Evolutionary conservation across 2,329 filamentous ascomycete species (phyloP).

Genomic region (Coniochaeta pulveracea): DNA sequence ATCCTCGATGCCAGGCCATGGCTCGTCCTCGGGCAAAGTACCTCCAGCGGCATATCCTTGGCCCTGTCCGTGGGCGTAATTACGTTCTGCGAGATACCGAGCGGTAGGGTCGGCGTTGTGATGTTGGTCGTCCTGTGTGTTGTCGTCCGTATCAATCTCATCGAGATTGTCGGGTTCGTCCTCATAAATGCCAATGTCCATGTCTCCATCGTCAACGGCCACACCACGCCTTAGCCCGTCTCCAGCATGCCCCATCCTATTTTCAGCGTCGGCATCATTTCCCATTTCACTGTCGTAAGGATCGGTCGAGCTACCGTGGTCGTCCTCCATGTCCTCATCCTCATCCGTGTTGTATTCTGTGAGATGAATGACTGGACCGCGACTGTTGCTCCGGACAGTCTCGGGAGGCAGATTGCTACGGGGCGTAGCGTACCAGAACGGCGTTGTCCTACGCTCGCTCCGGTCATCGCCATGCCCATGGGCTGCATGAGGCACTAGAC

Average conservation of each 20-base stretch:
- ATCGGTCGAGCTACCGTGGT: constrained; percentile 10
- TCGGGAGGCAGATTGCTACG: constrained; percentile 50
- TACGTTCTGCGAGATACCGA: constrained; percentile 6
- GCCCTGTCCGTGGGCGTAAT: constrained; percentile 7
- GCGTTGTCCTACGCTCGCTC: constrained; percentile 33
- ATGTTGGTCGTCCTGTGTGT: constrained; percentile 5
- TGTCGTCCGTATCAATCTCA: constrained; percentile 14
- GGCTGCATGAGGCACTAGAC: constrained; percentile 26
- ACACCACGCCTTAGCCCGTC: constrained; percentile 3
- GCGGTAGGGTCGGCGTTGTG: not conserved
- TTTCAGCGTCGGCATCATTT: constrained; percentile 19
- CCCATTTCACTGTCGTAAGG: constrained; percentile 20
- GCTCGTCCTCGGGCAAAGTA: constrained; percentile 37
- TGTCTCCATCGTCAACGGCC: constrained; percentile 16
- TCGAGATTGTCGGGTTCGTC: constrained; percentile 20
- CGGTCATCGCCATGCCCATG: constrained; percentile 20
- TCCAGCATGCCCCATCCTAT: constrained; percentile 11
- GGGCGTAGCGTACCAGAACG: constrained; percentile 66
- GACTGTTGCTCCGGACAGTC: constrained; percentile 16
- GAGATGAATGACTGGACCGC: constrained; percentile 8
- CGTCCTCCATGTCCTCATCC: constrained; percentile 19
- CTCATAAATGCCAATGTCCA: constrained; percentile 18
- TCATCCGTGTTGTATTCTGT: constrained; percentile 15
- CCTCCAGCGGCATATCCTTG: constrained; percentile 10
- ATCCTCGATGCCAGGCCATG: constrained; percentile 46